Percentiles rank a stretch among this genome's conserved stretches.
Conservation (phyloP, 441 rosid genomes). For the Corymbia calophylla region DNA sequence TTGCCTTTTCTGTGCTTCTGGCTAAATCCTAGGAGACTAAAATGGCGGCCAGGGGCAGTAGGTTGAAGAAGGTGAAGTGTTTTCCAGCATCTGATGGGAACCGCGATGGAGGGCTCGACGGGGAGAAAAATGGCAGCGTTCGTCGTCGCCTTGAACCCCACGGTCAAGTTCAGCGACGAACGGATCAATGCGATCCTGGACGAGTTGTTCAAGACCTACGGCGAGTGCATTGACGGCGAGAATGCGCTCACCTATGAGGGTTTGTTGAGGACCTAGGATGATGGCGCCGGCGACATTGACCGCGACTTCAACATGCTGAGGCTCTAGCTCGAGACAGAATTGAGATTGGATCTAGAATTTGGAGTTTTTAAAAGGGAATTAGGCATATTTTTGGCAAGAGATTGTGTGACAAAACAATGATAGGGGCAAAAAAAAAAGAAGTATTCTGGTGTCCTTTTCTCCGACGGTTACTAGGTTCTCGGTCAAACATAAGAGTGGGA, state of each 20-base stretch:
- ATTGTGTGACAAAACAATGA: not conserved
- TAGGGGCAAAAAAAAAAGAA: not conserved
- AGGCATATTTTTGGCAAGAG: not conserved
- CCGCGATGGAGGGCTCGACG: constrained; percentile 75
- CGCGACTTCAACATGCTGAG: constrained; percentile 83
- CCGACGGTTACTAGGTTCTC: not conserved
- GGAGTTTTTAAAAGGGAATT: not conserved
- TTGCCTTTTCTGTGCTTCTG: not conserved
- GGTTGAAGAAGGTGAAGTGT: constrained; percentile 88
- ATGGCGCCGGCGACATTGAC: constrained; percentile 88
- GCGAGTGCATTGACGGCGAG: constrained; percentile 67
- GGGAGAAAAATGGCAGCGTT: constrained; percentile 88
- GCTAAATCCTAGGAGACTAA: not conserved
- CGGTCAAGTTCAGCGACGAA: constrained; percentile 89
- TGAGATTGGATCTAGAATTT: too few species aligned
- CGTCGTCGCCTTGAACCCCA: constrained; percentile 82
- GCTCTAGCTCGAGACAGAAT: constrained; percentile 21
- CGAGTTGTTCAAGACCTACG: constrained; percentile 80
- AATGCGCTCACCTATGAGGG: constrained; percentile 85
- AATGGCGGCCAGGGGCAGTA: constrained; percentile 82
- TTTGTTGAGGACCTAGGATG: constrained; percentile 75
- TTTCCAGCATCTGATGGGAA: constrained; percentile 73
- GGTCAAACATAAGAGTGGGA: not conserved
- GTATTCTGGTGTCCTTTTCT: not conserved
- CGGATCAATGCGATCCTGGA: constrained; percentile 89